A percentile compares a stretch with the other conserved stretches of the same genome.
phyloP scores from a whole-genome alignment of 768 basidiomycete genomes.

The Hypholoma sublateritium region DNA sequence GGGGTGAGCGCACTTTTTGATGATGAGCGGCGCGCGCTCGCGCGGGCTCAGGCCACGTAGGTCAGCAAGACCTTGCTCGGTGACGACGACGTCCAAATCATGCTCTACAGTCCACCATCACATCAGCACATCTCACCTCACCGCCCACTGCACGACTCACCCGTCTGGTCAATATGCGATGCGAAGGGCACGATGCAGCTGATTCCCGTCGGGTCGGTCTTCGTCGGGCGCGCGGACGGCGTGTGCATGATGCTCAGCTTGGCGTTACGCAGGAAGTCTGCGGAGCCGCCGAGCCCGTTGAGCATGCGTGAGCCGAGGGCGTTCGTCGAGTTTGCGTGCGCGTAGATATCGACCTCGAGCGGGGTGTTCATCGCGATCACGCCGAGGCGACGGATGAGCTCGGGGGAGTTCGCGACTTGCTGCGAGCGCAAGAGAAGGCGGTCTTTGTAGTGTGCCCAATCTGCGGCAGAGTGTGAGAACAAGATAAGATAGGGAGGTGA shows the following conservation, averaged over 20 bases:
- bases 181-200: slow-evolving; percentile 50
- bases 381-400: slow-evolving; percentile 46
- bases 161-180: slow-evolving; percentile 48
- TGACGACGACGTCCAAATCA: slow-evolving; percentile 46
- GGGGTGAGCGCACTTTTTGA: slow-evolving; percentile 48
- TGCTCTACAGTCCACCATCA: slow-evolving; percentile 31
- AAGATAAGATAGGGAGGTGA: background rate
- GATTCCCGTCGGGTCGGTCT: slow-evolving; percentile 48
- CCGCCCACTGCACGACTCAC: slow-evolving; percentile 21
- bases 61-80: slow-evolving; percentile 50
- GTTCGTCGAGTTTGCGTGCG: slow-evolving; percentile 51
- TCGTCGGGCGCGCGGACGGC: slow-evolving; percentile 45
- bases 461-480: slow-evolving; percentile 17
- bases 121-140: background rate
- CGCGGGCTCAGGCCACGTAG: slow-evolving; percentile 45
- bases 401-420: slow-evolving; percentile 51
- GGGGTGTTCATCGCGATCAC: slow-evolving; percentile 54
- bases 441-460: slow-evolving; percentile 47
- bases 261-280: slow-evolving; percentile 48
- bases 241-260: slow-evolving; percentile 54
- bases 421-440: slow-evolving; percentile 47
- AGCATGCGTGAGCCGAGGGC: slow-evolving; percentile 51
- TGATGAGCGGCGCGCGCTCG: slow-evolving; percentile 45
- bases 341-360: slow-evolving; percentile 51
- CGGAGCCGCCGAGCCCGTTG: slow-evolving; percentile 49